Evolutionary conservation across 495 filamentous ascomycete genomes (phyloP).

Genomic region (Hypoxylon intermedium): DNA sequence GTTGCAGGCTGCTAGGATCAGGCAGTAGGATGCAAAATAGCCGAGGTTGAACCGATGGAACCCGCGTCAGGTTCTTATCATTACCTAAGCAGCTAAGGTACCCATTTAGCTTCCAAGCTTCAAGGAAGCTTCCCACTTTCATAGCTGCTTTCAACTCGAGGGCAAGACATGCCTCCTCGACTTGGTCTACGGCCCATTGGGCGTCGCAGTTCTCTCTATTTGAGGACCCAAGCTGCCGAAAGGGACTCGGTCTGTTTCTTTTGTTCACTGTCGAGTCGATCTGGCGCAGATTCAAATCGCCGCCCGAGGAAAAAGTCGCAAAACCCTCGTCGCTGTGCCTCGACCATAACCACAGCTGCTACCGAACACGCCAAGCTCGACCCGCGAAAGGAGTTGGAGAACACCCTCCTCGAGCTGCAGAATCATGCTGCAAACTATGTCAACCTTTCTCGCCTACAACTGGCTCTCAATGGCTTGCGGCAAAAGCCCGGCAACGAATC

Average conservation of each 20-base stretch:
- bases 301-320: slow-evolving; percentile 28
- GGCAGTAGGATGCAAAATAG: neutral
- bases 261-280: slow-evolving; percentile 46
- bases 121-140: slow-evolving; percentile 5
- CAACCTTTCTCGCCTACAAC: slow-evolving; percentile 76
- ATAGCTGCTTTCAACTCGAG: slow-evolving; percentile 9
- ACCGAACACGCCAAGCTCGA: neutral
- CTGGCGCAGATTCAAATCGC: slow-evolving; percentile 7
- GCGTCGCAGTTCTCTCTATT: slow-evolving; percentile 11
- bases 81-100: no score
- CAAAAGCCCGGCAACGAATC: slow-evolving; percentile 65
- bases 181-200: slow-evolving; percentile 40
- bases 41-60: slow-evolving; percentile 23
- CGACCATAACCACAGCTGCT: slow-evolving; percentile 12
- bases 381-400: slow-evolving; percentile 62
- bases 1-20: no score
- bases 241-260: slow-evolving; percentile 50
- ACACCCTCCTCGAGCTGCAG: slow-evolving; percentile 67
- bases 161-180: slow-evolving; percentile 45
- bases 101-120: no score
- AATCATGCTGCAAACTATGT: slow-evolving; percentile 68
- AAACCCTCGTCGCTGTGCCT: slow-evolving; percentile 25
- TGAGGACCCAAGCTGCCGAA: slow-evolving; percentile 1
- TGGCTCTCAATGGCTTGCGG: slow-evolving; percentile 80
- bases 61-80: neutral